Base-by-base conservation (phyloP, 257 asterid genomes). In the Anisodus tanguticus region DNA sequence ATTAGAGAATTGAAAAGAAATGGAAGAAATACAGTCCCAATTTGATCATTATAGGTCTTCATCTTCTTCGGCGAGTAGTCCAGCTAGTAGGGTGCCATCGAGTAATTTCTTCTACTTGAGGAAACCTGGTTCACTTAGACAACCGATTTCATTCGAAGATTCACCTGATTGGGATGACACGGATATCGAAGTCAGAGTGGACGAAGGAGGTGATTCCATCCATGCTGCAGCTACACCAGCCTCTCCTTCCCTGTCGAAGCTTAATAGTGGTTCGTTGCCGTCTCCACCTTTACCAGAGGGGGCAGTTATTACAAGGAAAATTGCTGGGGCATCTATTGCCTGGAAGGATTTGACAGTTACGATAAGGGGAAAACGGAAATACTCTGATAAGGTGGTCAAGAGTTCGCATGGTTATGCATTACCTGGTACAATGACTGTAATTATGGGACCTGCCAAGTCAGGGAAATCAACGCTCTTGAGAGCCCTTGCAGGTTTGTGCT, bases 391-490 rank as follows among this genome's bases (percentile, higher is more conserved):
- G 93, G 97, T 97, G 64, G 88, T 97, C 41, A 97, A 95, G 91
- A 97, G 95, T 85, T 97, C 98, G 3, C 93, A 93, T 84, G 99
- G 99, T 57, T 97, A 93, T 84, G 98, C 97, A 19, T 84, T 95
- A 84, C 98, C 98, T 0, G 99, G 99, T 45, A 95, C 98, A 17
- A 97, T 97, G 97, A 97, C 99, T 0, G 99, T 97, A 19, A 94
- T 95, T 51, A 97, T 97, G 99, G 99, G 98, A 69, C 99, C 99
- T 16, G 98, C 99, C 53, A 97, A 94, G 87, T 95, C 99, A 0
- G 99, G 99, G 71, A 97, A 97, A 91, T 97, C 99, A n/a, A 95
- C 99, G 1, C 97, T 97, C 82, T 90, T 97, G 86, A 92, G 97
- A 88, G 94, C 99, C 85, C 98, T 97, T 70, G 91, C 99, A 86